Base-by-base conservation (phyloP, 768 basidiomycete genomes). In the Termitomyces sp. region DNA sequence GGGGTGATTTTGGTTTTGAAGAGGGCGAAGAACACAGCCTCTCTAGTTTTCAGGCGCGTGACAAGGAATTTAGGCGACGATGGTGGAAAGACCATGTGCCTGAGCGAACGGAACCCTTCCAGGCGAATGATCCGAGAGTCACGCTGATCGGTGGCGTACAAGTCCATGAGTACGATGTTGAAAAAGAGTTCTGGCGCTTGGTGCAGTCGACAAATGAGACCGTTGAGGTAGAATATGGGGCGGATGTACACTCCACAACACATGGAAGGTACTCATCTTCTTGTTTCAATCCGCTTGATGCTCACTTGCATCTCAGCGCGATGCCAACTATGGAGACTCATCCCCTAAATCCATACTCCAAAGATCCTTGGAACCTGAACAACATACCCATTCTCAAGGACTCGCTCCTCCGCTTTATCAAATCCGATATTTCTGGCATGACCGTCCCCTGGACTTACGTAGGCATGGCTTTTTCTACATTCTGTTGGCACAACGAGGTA, bases 401-500 rank as follows among this genome's bases (percentile, higher is more conserved):
- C 58, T 98, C 96, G 30, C 82, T 99, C 12, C 81, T 99, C 35
- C 90, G 97, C 13, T 99, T 88, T 72, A 97, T 99, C 76, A 97
- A 98, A 73, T 95, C 94, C 4, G 95, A 98, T 70, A 97, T 99
- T 56, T 98, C 95, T 54, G 97, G 97, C 14, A 99, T 99, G 96
- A 98, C 96, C 2, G 93, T 98, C 10, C 95, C 95, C 12, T 98
- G 94, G 95, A 97, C 92, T 38, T 99, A 99, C 70, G 93, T 98
- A 60, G 97, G 97, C 48, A 98, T 98, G 96, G 80, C 94, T 18
- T 99, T 99, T 70, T 96, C 95, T 14, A 96, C 97, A 3, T 99
- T 99, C 72, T 98, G 96, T 70, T 99, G 97, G 97, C 97, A 99
- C 74, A 99, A 99, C 67, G 95, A 94, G 84, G 91, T 90, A 65